Evolutionary conservation across 1,284 basidiomycete species (phyloP), one percentile per base, ranked within the genome.

Genomic region (Fomitopsis pinicola): DNA sequence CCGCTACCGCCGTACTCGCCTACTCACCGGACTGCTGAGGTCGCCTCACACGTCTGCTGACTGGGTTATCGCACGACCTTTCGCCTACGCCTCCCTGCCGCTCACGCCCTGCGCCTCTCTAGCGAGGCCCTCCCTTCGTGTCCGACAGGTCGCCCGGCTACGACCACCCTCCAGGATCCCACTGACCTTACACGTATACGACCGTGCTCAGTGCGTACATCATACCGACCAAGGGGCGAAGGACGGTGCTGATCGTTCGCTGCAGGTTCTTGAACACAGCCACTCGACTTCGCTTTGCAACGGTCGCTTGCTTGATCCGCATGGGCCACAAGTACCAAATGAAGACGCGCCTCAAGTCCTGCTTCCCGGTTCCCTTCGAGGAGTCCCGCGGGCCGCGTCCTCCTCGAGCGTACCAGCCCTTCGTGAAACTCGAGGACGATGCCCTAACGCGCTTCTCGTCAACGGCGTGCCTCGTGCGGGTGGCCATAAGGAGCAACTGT

Each of bases 371-470:
- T 22, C 0, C 14, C 12, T 15, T 53, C 22, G 17, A 30, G 14
- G n/a, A 33, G 5, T n/a, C 15, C n/a, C 2, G n/a, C n/a, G n/a
- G n/a, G n/a, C n/a, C n/a, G 10, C 14, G 8, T 12, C 15, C 35
- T 33, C 30, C 5, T 26, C 8, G 5, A 17, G 2, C 30, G n/a
- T 10, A 1, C 5, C 6, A 53, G 30, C 35, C 30, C 12, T 33
- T n/a, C 50, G 22, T 55, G 36, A 30, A 1, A 15, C 15, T 28
- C 15, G 19, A 19, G 30, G 42, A 5, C 10, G 17, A 17, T 3
- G 56, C 5, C 50, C 50, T 1, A n/a, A 35, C 88, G 90, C 68
- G 83, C 82, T 53, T 2, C 33, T 35, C 19, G 5, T 75, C 84
- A 19, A 46, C 15, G 45, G 45, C 8, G 45, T 46, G 22, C 3